A percentile compares a stretch with the other conserved stretches of the same genome.
phyloP scores from a whole-genome alignment of 164 flowering plant genomes.

The Echeveria elegans region DNA sequence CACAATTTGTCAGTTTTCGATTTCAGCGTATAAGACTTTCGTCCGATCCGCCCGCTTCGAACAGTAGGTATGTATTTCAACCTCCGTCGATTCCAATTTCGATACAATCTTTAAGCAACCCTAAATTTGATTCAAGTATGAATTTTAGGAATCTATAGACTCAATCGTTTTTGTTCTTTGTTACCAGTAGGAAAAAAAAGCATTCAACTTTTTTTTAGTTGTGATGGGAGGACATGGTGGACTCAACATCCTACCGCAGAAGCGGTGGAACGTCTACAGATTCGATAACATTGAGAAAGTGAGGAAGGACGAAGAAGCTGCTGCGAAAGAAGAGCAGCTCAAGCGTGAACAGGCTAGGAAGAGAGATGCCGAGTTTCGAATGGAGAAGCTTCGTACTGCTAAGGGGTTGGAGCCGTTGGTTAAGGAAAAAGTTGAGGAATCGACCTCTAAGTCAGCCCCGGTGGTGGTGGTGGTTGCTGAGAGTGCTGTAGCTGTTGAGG shows the following conservation, averaged over 20 bases:
- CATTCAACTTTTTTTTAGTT: neutral
- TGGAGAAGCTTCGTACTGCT: slow-evolving; percentile 52
- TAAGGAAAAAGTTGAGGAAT: slow-evolving; percentile 13
- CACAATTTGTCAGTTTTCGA: too few species aligned
- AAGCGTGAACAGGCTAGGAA: slow-evolving; percentile 73
- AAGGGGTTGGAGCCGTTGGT: slow-evolving; percentile 40
- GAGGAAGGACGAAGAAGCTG: slow-evolving; percentile 80
- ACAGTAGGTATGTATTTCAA: too few species aligned
- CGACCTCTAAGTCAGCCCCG: slow-evolving; percentile 18
- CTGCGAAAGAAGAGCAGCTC: slow-evolving; percentile 88
- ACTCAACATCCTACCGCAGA: slow-evolving; percentile 97
- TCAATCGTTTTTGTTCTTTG: too few species aligned
- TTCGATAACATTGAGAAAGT: slow-evolving; percentile 89
- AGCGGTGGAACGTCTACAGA: slow-evolving; percentile 94
- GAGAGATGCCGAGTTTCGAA: slow-evolving; percentile 72
- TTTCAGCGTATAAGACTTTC: too few species aligned
- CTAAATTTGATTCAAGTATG: too few species aligned
- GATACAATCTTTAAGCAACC: too few species aligned
- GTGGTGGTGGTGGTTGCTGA: neutral
- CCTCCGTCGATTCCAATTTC: too few species aligned
- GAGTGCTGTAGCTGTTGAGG: slow-evolving; percentile 4
- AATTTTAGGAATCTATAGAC: too few species aligned
- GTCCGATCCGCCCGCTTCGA: too few species aligned
- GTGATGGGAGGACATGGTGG: slow-evolving; percentile 99
- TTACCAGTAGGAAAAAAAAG: neutral